These are phyloP conservation scores for Sporisorium sorghi DNA, from an alignment of 1,284 basidiomycete species.

Conservation along the genomic window DNA sequence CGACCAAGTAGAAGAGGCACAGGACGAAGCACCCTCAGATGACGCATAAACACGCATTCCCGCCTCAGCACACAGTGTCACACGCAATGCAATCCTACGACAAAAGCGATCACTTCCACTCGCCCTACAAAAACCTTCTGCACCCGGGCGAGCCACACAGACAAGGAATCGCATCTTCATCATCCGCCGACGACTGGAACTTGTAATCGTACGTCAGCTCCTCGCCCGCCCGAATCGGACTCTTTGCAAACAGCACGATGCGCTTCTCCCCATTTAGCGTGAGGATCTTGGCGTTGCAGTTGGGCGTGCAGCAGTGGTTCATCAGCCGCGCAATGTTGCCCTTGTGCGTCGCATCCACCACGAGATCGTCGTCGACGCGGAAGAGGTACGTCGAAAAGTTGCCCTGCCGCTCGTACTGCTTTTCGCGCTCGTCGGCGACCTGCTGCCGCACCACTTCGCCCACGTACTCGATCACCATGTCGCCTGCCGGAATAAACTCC, in stretches of 20 bases:
- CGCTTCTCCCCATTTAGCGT: constrained; percentile 98
- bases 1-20: neutral
- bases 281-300: constrained; percentile 97
- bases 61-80: neutral
- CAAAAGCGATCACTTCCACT: too few relatives aligned
- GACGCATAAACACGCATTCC: neutral
- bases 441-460: constrained; percentile 95
- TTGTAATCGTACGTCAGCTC: constrained; percentile 70
- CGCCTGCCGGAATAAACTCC: constrained; percentile 83
- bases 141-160: constrained; percentile 71
- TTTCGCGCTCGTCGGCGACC: constrained; percentile 96
- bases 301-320: constrained; percentile 92
- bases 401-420: constrained; percentile 80
- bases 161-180: constrained; percentile 70
- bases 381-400: constrained; percentile 68
- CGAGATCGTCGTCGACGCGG: constrained; percentile 71
- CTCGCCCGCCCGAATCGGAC: constrained; percentile 82
- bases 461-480: constrained; percentile 99
- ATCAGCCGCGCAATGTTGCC: constrained; percentile 80
- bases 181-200: constrained; percentile 66
- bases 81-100: constrained; percentile 1
- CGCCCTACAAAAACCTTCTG: constrained; percentile 56
- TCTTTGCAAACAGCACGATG: constrained; percentile 97
- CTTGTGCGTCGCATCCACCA: constrained; percentile 97
- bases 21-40: neutral